Evolutionary conservation across 2,329 filamentous ascomycete genomes (phyloP).

Genomic region (Myriosclerotinia duriaeana): DNA sequence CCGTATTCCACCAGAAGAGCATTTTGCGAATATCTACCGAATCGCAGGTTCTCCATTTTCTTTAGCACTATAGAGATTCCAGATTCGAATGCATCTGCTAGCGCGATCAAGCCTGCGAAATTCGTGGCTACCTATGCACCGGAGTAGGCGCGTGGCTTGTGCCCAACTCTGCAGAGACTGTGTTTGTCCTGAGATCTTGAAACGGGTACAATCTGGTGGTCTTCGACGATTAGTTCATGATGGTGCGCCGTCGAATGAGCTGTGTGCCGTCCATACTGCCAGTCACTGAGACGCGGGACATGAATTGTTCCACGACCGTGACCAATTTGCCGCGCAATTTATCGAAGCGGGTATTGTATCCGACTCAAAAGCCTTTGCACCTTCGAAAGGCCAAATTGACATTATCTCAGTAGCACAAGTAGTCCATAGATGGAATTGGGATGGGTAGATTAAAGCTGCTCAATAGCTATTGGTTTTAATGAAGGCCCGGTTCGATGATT

Average conservation of each 20-base stretch:
- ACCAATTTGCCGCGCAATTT: conserved; percentile 39
- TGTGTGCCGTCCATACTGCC: conserved; percentile 40
- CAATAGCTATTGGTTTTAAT: conserved; percentile 24
- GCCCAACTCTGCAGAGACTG: conserved; percentile 24
- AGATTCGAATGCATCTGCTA: background rate
- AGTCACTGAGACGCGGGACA: conserved; percentile 42
- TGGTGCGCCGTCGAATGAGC: conserved; percentile 39
- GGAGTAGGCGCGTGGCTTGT: conserved; percentile 31
- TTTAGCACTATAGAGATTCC: background rate
- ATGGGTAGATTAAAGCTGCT: conserved; percentile 38
- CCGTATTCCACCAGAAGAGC: background rate
- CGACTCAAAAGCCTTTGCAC: conserved; percentile 34
- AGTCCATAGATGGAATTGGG: conserved; percentile 47
- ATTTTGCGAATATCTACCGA: conserved; percentile 11
- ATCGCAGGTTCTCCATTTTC: background rate
- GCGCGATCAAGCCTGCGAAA: conserved; percentile 29
- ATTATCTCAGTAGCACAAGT: conserved; percentile 46
- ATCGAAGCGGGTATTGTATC: conserved; percentile 39
- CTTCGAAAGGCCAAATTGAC: conserved; percentile 44
- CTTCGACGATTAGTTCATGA: conserved; percentile 42
- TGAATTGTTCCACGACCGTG: conserved; percentile 43
- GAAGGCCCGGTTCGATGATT: conserved; percentile 16
- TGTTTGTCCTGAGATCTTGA: conserved; percentile 27
- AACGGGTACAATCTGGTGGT: conserved; percentile 33
- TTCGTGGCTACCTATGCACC: conserved; percentile 29